Base-by-base conservation (phyloP, 306 rosid species). In the Lablab purpureus region DNA sequence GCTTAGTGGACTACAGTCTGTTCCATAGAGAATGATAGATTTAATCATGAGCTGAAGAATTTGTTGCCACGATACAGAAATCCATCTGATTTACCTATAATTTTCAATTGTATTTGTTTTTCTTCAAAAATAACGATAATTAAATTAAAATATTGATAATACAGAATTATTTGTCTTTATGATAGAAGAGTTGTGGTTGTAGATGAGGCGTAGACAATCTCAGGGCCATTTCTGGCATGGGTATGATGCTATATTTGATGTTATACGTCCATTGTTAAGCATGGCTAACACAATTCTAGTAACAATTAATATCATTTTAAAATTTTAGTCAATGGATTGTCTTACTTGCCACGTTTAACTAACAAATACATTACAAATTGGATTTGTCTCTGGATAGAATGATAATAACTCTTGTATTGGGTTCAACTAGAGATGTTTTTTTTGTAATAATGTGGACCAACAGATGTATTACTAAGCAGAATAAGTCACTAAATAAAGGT, bases 61-160 rank as follows among this genome's bases (percentile, higher is more conserved):
- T 68, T 68, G 23, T 46, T 52, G 41, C 73, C 3, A 51, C n/a
- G 47, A 60, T 67, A 41, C 49, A 63, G 36, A 43, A 59, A 59
- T 55, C 43, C 49, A 78, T 58, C 13, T 37, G 14, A 58, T 75
- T 60, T 43, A 28, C 59, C 30, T 10, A 25, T 51, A 45, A 21
- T 32, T 58, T 70, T 28, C 19, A 30, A 14, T 18, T 54, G 23
- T 54, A 28, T 18, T 69, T 14, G 8, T 27, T 51, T 40, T 55
- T 40, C n/a, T 41, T 43, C 2, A 67, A 49, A 19, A 49, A 5
- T 12, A 36, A 40, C 28, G 11, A 5, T 77, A 8, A 21, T 22
- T 10, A 15, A n/a, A 18, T 25, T 58, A 12, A 22, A 55, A 32
- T n/a, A 17, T n/a, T n/a, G n/a, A 63, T 32, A 60, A n/a, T 5